Evolutionary conservation across 441 rosid genomes (phyloP).

Genomic region (Capsella rubella): DNA sequence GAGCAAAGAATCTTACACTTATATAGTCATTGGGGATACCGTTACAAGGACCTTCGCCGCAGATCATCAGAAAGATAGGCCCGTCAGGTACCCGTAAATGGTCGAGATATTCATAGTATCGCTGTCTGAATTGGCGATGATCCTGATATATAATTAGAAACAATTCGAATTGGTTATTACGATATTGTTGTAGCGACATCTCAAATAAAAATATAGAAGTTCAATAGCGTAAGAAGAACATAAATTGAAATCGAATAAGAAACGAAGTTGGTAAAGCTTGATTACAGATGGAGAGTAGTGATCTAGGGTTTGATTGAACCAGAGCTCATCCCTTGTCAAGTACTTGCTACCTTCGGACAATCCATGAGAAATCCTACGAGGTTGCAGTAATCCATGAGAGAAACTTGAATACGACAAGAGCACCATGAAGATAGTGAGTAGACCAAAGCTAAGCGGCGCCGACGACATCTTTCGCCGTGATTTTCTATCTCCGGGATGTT

Average conservation of each 20-base stretch:
- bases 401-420: conserved; percentile 21
- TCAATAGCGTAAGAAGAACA: neutral
- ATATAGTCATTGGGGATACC: conserved; percentile 86
- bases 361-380: conserved; percentile 51
- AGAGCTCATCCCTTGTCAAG: conserved; percentile 75
- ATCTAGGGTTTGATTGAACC: conserved; percentile 89
- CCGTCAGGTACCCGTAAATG: conserved; percentile 71
- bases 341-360: conserved; percentile 49
- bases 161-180: neutral
- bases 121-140: conserved; percentile 67
- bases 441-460: conserved; percentile 8
- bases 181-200: conserved; percentile 13
- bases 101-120: conserved; percentile 84
- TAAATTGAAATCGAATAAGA: neutral
- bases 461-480: conserved; percentile 42
- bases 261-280: conserved; percentile 8
- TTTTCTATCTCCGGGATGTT: conserved; percentile 22
- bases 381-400: conserved; percentile 49
- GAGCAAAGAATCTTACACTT: conserved; percentile 49
- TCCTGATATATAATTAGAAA: conserved; percentile 54
- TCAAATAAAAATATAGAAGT: neutral
- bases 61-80: conserved; percentile 78
- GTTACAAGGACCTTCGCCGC: conserved; percentile 82
- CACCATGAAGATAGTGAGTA: conserved; percentile 25
- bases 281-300: conserved; percentile 77